Evolutionary conservation across 1,284 basidiomycete species (phyloP).

Genomic region (Sparassis latifolia): DNA sequence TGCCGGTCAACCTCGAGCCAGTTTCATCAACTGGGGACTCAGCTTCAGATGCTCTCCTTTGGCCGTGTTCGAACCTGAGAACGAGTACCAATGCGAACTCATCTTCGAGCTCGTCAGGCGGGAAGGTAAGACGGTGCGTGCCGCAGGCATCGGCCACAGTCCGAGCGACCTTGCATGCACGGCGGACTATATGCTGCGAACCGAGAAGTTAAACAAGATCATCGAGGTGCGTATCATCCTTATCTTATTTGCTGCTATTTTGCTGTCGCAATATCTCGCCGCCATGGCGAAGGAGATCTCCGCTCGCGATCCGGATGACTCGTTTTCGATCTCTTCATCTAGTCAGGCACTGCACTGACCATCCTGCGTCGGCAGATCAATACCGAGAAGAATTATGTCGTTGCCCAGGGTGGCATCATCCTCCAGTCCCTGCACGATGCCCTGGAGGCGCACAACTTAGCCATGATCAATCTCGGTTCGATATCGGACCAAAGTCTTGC

Average conservation of each 20-base stretch:
- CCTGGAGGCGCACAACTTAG: conserved; percentile 68
- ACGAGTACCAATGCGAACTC: conserved; percentile 65
- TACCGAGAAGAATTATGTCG: conserved; percentile 60
- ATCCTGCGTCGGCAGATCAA: conserved; percentile 50
- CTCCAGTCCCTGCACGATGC: conserved; percentile 65
- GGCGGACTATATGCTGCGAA: conserved; percentile 76
- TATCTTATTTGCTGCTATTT: conserved; percentile 23
- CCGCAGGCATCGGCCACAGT: conserved; percentile 87
- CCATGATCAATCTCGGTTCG: conserved; percentile 90
- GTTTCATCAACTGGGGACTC: conserved; percentile 68
- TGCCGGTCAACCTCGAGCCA: conserved; percentile 31
- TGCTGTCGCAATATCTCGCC: conserved; percentile 15
- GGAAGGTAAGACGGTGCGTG: conserved; percentile 68
- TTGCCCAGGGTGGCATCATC: conserved; percentile 75
- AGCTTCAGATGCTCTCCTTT: conserved; percentile 61
- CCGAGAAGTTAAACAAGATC: conserved; percentile 61
- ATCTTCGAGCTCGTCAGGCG: conserved; percentile 82
- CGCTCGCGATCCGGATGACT: conserved; percentile 13
- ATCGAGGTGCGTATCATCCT: conserved; percentile 56
- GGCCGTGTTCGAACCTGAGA: conserved; percentile 74
- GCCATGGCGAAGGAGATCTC: conserved; percentile 20
- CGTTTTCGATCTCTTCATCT: conserved; percentile 9
- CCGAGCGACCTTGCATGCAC: conserved; percentile 92
- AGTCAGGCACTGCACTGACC: conserved; percentile 14
- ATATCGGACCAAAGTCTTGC: conserved; percentile 96